Conservation (phyloP, 2,329 filamentous ascomycete genomes). For the Fusarium sp. region DNA sequence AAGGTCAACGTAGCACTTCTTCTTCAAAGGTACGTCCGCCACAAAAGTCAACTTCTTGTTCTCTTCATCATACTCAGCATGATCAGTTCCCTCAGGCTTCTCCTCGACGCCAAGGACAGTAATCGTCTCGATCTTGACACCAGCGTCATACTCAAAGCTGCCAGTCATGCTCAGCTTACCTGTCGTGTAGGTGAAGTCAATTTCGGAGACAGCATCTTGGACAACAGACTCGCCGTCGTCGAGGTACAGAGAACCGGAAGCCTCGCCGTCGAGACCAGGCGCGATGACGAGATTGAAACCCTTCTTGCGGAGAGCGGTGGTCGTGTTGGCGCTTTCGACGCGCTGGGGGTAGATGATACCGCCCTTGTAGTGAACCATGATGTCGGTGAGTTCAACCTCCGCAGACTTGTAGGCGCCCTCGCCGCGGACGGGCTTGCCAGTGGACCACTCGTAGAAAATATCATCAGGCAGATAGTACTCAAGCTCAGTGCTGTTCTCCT, state of each 20-base stretch:
- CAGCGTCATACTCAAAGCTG: constrained; percentile 63
- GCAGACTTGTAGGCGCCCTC: constrained; percentile 32
- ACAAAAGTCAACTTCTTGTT: constrained; percentile 41
- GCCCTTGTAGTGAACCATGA: constrained; percentile 73
- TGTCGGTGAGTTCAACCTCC: constrained; percentile 58
- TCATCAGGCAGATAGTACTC: constrained; percentile 61
- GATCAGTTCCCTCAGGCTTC: constrained; percentile 17
- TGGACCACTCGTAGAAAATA: constrained; percentile 63
- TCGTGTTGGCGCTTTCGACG: constrained; percentile 67
- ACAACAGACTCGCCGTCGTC: constrained; percentile 77
- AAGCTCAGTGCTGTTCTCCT: constrained; percentile 56
- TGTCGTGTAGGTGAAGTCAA: constrained; percentile 69
- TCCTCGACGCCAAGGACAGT: constrained; percentile 57
- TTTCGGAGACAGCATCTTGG: constrained; percentile 65
- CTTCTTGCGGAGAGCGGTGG: constrained; percentile 68
- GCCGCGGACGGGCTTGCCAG: constrained; percentile 57
- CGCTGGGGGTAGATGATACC: constrained; percentile 72
- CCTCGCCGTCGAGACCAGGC: constrained; percentile 69
- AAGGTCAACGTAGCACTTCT: constrained; percentile 12
- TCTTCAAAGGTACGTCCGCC: constrained; percentile 39
- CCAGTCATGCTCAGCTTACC: constrained; percentile 64
- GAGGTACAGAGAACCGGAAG: constrained; percentile 74
- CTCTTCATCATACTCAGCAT: constrained; percentile 38
- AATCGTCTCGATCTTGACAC: constrained; percentile 58
- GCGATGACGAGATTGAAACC: constrained; percentile 77